Evolutionary conservation across 257 asterid species (phyloP), one percentile per base, ranked within the genome.

Genomic region (Marsdenia floribunda): DNA sequence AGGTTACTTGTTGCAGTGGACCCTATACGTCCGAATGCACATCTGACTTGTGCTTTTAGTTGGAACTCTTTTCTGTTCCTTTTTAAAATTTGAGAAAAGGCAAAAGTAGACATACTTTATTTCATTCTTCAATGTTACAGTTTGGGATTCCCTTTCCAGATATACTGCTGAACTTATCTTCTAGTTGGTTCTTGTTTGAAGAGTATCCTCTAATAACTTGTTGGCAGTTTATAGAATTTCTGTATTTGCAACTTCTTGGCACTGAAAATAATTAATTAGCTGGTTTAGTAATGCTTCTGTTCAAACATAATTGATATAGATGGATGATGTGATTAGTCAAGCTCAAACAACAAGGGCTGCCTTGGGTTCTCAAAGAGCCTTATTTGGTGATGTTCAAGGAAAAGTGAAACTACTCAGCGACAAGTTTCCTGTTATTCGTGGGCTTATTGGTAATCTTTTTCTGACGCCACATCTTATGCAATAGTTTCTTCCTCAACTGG

Each of bases 301-400:
- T 69, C 14, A 7, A 54, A 18, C 15, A 60, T 64, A n/a, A 24
- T 26, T 24, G 44, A 66, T 3, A 52, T 64, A 95, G 98, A 92
- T 95, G 77, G 98, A 92, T 75, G 97, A 95, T 49, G 99, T 92
- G 81, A 95, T 95, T 77, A 80, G 83, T 85, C 99, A 95, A 95
- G 99, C 98, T 81, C 99, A 95, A 86, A 83, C 98, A 29, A 95
- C 98, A 73, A 82, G 96, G 80, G 83, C 92, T 21, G 93, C 81
- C 65, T 78, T 95, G 91, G 93, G 96, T 69, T 87, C 99, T 24
- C 97, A 92, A 77, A 88, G 97, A 79, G 67, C 98, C 74, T 79
- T 95, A 80, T 91, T 95, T 81, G 92, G 98, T 75, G 98, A 90
- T 68, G 96, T 95, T 61, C 97, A 87, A 87, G 98, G 97, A 76